A percentile compares a stretch with the other conserved stretches of the same genome.
Conservation (phyloP, 192 early-diverging fungal species). For the Phycomyces blakesleeanus region DNA sequence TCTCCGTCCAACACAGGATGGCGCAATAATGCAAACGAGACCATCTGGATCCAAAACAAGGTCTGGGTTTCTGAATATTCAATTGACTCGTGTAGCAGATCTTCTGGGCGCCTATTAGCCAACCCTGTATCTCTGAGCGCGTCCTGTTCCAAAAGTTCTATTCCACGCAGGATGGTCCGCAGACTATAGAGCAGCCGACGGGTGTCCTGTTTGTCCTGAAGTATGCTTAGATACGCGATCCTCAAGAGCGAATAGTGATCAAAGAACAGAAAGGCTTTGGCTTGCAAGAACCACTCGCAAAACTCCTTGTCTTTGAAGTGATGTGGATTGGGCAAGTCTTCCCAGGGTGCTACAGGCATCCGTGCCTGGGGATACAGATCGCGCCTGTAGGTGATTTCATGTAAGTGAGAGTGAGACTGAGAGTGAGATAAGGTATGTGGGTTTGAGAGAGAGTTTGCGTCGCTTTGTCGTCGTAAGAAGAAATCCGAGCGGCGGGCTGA, state of each 20-base stretch:
- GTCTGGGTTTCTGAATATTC: slow-evolving; percentile 34
- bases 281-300: slow-evolving; percentile 15
- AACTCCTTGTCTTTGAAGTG: slow-evolving; percentile 27
- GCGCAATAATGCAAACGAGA: slow-evolving; percentile 22
- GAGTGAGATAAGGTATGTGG: slow-evolving; percentile 7
- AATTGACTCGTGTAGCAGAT: slow-evolving; percentile 15
- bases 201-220: slow-evolving; percentile 9
- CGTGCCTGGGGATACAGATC: slow-evolving; percentile 11
- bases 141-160: slow-evolving; percentile 20
- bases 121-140: neutral
- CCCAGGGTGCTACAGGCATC: slow-evolving; percentile 30
- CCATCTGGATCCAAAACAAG: slow-evolving; percentile 37
- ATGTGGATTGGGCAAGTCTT: slow-evolving; percentile 27
- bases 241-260: slow-evolving; percentile 26
- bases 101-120: neutral
- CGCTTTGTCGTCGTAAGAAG: too few relatives aligned
- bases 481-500: neutral
- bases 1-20: slow-evolving; percentile 30
- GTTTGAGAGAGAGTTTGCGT: too few relatives aligned
- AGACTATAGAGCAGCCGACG: slow-evolving; percentile 11
- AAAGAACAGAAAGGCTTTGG: slow-evolving; percentile 23
- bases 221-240: slow-evolving; percentile 20
- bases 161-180: slow-evolving; percentile 14
- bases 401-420: neutral
- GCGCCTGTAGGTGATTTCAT: neutral